Evolutionary conservation across 306 rosid species (phyloP).

Genomic region (Pachyrhizus erosus): DNA sequence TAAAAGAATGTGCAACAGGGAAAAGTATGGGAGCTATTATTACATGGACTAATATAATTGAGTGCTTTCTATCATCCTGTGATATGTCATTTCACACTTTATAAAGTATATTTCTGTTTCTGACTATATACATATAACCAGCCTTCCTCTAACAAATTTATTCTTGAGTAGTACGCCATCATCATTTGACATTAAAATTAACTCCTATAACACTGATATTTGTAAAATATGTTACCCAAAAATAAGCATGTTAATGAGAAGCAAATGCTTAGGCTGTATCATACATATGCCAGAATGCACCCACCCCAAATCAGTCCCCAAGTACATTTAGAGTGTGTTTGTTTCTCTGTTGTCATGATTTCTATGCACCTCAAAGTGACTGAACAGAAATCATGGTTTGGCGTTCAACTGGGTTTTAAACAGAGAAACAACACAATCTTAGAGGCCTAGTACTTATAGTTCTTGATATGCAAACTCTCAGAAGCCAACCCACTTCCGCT

Average conservation of each 20-base stretch:
- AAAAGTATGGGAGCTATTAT: neutral
- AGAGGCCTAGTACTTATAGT: slow-evolving; percentile 69
- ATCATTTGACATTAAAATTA: slow-evolving; percentile 37
- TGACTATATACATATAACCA: neutral
- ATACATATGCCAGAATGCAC: slow-evolving; percentile 35
- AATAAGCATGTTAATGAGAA: slow-evolving; percentile 47
- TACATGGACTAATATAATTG: neutral
- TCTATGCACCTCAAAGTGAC: neutral
- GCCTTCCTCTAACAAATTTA: too few relatives aligned
- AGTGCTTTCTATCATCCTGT: neutral
- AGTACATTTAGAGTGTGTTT: neutral
- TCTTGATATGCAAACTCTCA: slow-evolving; percentile 72
- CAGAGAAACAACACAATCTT: neutral
- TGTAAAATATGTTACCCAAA: slow-evolving; percentile 36
- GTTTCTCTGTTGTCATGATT: neutral
- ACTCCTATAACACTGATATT: neutral
- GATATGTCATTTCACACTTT: neutral
- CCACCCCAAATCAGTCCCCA: slow-evolving; percentile 3
- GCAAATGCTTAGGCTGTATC: slow-evolving; percentile 41
- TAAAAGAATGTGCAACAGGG: neutral
- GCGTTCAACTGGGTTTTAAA: neutral
- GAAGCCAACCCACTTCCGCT: slow-evolving; percentile 60
- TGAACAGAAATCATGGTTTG: neutral
- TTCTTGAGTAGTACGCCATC: too few relatives aligned
- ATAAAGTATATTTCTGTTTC: neutral